Conservation (phyloP, 2,329 filamentous ascomycete species). For the Aspergillus hortae region DNA sequence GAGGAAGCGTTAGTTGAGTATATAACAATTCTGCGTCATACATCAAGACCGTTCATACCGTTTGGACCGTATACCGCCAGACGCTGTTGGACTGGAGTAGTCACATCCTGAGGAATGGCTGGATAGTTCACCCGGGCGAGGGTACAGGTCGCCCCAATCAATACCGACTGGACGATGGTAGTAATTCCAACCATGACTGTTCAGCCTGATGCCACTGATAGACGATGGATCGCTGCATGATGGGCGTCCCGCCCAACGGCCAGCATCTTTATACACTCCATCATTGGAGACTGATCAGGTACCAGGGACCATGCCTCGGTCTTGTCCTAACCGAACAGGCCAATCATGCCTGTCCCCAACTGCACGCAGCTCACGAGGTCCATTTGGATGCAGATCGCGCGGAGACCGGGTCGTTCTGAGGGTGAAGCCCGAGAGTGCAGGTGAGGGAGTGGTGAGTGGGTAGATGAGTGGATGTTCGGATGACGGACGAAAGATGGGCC, state of each 20-base stretch:
- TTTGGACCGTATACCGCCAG: constrained; percentile 50
- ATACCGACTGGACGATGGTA: neutral
- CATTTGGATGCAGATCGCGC: neutral
- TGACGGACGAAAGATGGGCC: too few species aligned
- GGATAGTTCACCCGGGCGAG: constrained; percentile 40
- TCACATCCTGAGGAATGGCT: constrained; percentile 46
- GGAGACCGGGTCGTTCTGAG: neutral
- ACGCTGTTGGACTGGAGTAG: constrained; percentile 54
- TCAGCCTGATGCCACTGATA: neutral
- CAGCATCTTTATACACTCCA: too few species aligned
- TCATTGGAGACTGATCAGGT: too few species aligned
- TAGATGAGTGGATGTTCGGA: too few species aligned
- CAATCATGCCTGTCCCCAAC: neutral
- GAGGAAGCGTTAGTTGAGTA: neutral
- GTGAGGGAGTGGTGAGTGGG: too few species aligned
- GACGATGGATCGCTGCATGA: neutral
- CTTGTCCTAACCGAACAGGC: neutral
- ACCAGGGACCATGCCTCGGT: too few species aligned
- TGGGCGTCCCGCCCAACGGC: neutral
- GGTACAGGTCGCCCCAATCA: constrained; percentile 7
- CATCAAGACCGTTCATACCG: constrained; percentile 33
- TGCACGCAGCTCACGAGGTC: neutral
- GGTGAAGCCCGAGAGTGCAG: too few species aligned
- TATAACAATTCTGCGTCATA: too few species aligned
- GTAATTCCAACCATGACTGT: constrained; percentile 3